Conservation (phyloP, 2,329 filamentous ascomycete species). For the Beauveria sp. region DNA sequence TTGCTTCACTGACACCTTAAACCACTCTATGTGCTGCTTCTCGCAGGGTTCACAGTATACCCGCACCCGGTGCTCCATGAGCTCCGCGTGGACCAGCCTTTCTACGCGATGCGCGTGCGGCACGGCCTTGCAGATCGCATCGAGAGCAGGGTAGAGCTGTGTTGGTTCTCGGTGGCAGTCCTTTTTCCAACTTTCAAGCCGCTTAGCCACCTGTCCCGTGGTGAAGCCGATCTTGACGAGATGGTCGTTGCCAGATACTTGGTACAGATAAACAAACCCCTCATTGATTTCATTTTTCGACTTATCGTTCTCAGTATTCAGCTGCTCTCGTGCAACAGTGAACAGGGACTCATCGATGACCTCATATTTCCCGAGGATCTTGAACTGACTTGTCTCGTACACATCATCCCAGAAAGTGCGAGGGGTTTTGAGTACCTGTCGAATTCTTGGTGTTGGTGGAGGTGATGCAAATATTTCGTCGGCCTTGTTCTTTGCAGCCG, state of each 20-base stretch:
- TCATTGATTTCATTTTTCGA: slow-evolving; percentile 28
- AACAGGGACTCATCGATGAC: not conserved
- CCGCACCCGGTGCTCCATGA: not conserved
- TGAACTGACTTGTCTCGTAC: not conserved
- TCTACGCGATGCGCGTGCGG: slow-evolving; percentile 8
- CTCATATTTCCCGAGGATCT: not conserved
- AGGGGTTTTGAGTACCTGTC: too few relatives aligned
- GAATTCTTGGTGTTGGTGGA: not conserved
- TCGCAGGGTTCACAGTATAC: slow-evolving; percentile 3
- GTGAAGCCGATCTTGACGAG: slow-evolving; percentile 11
- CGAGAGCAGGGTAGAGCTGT: not conserved
- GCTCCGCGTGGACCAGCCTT: slow-evolving; percentile 9
- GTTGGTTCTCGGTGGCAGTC: not conserved
- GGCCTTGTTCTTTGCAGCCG: not conserved
- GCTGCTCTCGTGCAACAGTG: not conserved
- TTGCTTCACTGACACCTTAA: not conserved
- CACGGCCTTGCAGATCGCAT: not conserved
- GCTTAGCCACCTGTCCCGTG: not conserved
- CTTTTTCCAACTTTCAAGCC: not conserved
- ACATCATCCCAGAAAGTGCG: not conserved
- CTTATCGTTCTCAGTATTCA: slow-evolving; percentile 17
- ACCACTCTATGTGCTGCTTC: slow-evolving; percentile 10
- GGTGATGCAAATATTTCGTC: not conserved
- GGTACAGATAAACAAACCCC: slow-evolving; percentile 14
- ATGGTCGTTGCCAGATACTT: not conserved